phyloP scores from a whole-genome alignment of 2,329 filamentous ascomycete species.

The Sclerotinia glacialis region DNA sequence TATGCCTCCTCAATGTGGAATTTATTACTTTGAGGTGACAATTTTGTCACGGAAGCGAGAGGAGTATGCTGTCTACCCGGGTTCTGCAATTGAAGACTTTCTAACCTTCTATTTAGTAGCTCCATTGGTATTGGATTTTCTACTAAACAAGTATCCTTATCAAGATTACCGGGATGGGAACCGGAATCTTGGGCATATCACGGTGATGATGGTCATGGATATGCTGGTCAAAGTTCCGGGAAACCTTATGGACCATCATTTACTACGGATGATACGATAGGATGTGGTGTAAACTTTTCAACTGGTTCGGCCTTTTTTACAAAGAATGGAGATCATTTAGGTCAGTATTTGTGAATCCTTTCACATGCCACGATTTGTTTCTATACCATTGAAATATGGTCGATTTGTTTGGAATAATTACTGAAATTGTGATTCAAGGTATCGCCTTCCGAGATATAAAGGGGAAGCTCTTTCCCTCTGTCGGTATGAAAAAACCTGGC shows the following conservation, averaged over 20 bases:
- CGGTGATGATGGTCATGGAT: constrained; percentile 64
- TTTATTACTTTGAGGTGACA: constrained; percentile 87
- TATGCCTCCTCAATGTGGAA: constrained; percentile 85
- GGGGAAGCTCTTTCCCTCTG: constrained; percentile 62
- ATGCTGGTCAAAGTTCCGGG: constrained; percentile 55
- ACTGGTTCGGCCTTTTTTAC: constrained; percentile 66
- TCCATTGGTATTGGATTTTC: constrained; percentile 64
- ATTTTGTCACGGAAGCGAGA: constrained; percentile 66
- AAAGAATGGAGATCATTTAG: constrained; percentile 58
- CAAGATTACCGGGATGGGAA: constrained; percentile 64
- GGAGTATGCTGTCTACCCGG: constrained; percentile 48
- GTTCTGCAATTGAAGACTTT: constrained; percentile 13
- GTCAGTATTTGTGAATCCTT: constrained; percentile 41
- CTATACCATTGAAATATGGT: background rate
- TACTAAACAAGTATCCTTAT: constrained; percentile 51
- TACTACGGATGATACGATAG: constrained; percentile 56
- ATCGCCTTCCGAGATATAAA: constrained; percentile 66
- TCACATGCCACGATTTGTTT: background rate
- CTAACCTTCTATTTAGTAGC: constrained; percentile 44
- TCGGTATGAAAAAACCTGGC: constrained; percentile 63
- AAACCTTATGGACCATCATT: constrained; percentile 58
- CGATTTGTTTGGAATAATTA: background rate
- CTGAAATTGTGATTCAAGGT: constrained; percentile 46
- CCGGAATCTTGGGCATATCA: constrained; percentile 67
- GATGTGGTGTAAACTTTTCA: constrained; percentile 65